Evolutionary conservation across 2,329 filamentous ascomycete species (phyloP), one percentile per base, ranked within the genome.

Genomic region (Phoma sp.): DNA sequence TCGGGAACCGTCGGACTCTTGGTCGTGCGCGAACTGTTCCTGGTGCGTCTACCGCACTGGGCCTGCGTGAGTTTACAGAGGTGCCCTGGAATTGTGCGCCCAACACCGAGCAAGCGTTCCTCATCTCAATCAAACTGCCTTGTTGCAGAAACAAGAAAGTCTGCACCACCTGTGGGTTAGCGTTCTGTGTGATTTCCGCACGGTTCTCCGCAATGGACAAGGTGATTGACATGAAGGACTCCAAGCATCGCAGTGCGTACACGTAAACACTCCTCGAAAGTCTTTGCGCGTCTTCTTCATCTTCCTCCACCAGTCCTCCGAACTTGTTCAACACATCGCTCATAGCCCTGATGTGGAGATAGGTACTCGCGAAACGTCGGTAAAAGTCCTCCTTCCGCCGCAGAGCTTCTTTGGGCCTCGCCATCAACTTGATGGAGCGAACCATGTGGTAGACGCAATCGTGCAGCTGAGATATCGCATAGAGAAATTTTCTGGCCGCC

Each of bases 111-210:
- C 83, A 85, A 36, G 84, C 82, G 67, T 87, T 87, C 45, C 83
- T 82, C 55, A 85, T 76, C 68, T 88, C 85, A 40, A 85, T 73
- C 43, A 86, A 69, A 58, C 84, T 83, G 43, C 82, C 81, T 62
- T 85, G 85, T 32, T 86, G 79, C 59, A 85, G 80, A 32, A 86
- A 78, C 73, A 88, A 79, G 38, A 86, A 76, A 15, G 81, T 84
- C 24, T 85, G 82, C 46, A 87, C 74, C 59, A 86, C 83, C 52
- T 82, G 80, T 6, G 81, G 77, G 61, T 87, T 84, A 4, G 81
- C 80, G 43, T 82, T 79, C 41, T 80, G 75, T n/a, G 84, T 78
- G 31, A 85, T 82, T 53, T 82, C 83, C 9, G 55, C 56, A 25
- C 71, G 67, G 39, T 74, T 74, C 36, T 76, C 73, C 13, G 71